Base-by-base conservation (phyloP, 2,329 filamentous ascomycete genomes). In the Kalaharituber pfeilii region DNA sequence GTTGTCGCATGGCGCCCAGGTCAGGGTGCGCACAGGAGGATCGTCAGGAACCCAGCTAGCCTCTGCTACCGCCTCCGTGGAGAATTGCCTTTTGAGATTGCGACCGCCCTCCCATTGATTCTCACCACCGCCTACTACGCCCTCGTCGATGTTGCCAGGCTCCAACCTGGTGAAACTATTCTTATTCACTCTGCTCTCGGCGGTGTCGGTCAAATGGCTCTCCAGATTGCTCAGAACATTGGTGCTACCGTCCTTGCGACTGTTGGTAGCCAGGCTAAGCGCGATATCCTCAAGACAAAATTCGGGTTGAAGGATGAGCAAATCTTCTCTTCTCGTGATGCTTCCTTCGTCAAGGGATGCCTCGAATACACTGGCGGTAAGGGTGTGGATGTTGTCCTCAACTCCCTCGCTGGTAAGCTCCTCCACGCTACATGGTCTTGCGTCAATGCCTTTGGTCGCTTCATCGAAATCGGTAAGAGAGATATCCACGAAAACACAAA, bases 311-410 rank as follows among this genome's bases (percentile, higher is more conserved):
- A 67, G 0, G 49, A 65, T 0, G 56, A 66, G 1, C 66, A 66
- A 20, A 71, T 76, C 9, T 58, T 77, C 3, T 62, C 63, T 44
- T 65, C 67, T 25, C 63, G 66, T 5, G 66, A 68, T 25, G 62
- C 59, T n/a, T 68, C 71, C 20, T 66, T 68, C 7, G 58, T 62
- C 0, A 51, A 60, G 2, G 57, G 73, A 28, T 59, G 66, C 25
- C 57, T 64, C 0, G 52, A 65, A n/a, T 59, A 58, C 2, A 72
- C 70, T 1, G 57, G 56, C 11, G 59, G 65, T 6, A 52, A 54
- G 2, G 67, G 69, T 22, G 67, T 73, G 1, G 70, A 75, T 47
- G 56, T 74, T 2, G 65, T 75, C 1, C 73, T 74, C 52, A 73
- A 74, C 61, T 72, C 69, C 1, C 64, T 74, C 0, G 66, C 70